Evolutionary conservation across 352 stramenopile genomes (phyloP).

Genomic region (Elongisporangium undulatum): DNA sequence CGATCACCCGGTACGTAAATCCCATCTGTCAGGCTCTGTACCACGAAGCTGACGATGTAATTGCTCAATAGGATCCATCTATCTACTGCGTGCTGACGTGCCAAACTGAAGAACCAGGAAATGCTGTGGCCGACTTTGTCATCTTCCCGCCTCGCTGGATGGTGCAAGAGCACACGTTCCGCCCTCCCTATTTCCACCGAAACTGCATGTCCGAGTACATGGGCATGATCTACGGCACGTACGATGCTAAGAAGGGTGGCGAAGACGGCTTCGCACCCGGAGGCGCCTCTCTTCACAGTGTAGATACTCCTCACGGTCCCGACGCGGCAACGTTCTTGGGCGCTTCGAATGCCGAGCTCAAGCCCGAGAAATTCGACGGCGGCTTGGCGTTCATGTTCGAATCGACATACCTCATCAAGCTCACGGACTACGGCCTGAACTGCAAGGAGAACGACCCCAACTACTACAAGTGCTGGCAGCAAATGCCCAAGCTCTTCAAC

Average conservation of each 20-base stretch:
- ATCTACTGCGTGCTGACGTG: slow-evolving; percentile 98
- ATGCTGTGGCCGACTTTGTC: slow-evolving; percentile 95
- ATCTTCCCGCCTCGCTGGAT: slow-evolving; percentile 97
- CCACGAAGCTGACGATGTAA: slow-evolving; percentile 1
- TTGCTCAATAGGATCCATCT: slow-evolving; percentile 75
- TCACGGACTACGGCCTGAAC: slow-evolving; percentile 86
- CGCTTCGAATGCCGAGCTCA: slow-evolving; percentile 78
- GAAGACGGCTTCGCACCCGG: slow-evolving; percentile 90
- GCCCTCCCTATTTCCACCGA: slow-evolving; percentile 93
- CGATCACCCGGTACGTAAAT: slow-evolving; percentile 83
- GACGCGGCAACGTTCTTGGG: slow-evolving; percentile 91
- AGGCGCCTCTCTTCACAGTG: slow-evolving; percentile 89
- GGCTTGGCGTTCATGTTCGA: slow-evolving; percentile 99
- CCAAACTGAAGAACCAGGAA: slow-evolving; percentile 89
- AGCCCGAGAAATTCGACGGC: slow-evolving; percentile 88
- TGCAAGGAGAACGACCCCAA: slow-evolving; percentile 86
- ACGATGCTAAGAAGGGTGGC: slow-evolving; percentile 93
- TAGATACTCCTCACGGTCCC: slow-evolving; percentile 90
- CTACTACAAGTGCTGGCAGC: slow-evolving; percentile 94
- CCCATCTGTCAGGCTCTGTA: neutral
- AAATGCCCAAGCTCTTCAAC: slow-evolving; percentile 88
- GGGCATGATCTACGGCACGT: slow-evolving; percentile 95
- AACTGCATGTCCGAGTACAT: slow-evolving; percentile 99
- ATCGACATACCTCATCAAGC: slow-evolving; percentile 88
- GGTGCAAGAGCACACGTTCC: slow-evolving; percentile 92